Evolutionary conservation across 192 early-diverging fungal species (phyloP).

Genomic region (Entrophospora sp.): DNA sequence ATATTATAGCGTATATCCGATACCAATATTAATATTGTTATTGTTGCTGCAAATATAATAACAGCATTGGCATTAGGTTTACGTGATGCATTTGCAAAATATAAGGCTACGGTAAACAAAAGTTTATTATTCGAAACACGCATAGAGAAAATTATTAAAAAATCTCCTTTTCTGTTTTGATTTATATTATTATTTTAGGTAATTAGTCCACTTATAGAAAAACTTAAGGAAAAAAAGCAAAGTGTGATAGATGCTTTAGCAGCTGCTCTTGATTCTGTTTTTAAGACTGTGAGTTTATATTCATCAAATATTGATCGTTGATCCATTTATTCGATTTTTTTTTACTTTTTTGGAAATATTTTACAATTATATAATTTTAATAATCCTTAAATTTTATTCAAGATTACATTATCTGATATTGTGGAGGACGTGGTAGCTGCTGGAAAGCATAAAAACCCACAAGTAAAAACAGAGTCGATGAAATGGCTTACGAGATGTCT

Average conservation of each 20-base stretch:
- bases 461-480: conserved; percentile 69
- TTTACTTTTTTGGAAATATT: neutral
- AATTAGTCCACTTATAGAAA: conserved; percentile 71
- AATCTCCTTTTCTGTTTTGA: neutral
- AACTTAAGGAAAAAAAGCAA: conserved; percentile 91
- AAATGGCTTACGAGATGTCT: conserved; percentile 70
- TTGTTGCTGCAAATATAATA: conserved; percentile 71
- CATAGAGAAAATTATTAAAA: too few relatives aligned
- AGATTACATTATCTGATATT: conserved; percentile 53
- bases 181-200: conserved; percentile 30
- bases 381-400: neutral
- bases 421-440: conserved; percentile 64
- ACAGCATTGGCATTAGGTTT: conserved; percentile 74
- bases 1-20: conserved; percentile 59
- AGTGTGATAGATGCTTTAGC: conserved; percentile 78
- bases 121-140: too few relatives aligned
- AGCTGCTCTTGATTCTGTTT: conserved; percentile 77
- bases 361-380: neutral
- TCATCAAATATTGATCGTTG: too few relatives aligned
- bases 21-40: conserved; percentile 80
- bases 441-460: conserved; percentile 87
- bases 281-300: conserved; percentile 42
- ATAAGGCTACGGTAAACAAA: conserved; percentile 57
- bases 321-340: too few relatives aligned
- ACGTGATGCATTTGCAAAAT: conserved; percentile 70